These are phyloP conservation scores for Oryza punctata DNA, from an alignment of 176 grass and related monocot genomes.

Conservation along the genomic window DNA sequence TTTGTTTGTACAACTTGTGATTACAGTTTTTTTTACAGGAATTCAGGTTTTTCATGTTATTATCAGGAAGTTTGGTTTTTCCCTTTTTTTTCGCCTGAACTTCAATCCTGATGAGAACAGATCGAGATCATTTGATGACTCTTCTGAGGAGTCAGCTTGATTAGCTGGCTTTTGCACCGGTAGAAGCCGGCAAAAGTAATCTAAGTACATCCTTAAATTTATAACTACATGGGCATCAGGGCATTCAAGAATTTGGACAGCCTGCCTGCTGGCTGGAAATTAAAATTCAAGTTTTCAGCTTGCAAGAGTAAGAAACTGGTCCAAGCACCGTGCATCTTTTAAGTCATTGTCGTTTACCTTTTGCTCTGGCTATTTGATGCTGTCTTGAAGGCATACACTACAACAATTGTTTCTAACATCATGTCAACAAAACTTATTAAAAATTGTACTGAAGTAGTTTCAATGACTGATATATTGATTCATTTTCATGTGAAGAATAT, in stretches of 20 bases:
- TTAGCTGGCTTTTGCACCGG: conserved; percentile 34
- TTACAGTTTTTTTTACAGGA: neutral
- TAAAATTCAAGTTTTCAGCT: neutral
- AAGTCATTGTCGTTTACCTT: neutral
- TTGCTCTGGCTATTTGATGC: neutral
- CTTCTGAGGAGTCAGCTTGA: neutral
- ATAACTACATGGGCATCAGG: conserved; percentile 18
- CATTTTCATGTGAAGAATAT: neutral
- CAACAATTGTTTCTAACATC: neutral
- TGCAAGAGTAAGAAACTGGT: neutral
- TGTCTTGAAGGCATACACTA: neutral
- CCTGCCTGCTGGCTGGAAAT: neutral
- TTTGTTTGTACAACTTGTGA: neutral
- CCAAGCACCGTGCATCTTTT: neutral
- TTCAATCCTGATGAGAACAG: neutral
- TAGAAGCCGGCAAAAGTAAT: conserved; percentile 33
- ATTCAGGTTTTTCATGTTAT: neutral
- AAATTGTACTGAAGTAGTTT: neutral
- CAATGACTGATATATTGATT: neutral
- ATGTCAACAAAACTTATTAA: neutral
- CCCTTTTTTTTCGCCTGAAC: neutral
- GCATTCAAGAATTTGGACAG: conserved; percentile 17
- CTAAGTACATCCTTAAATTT: conserved; percentile 17
- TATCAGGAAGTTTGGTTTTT: no score
- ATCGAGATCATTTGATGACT: neutral